Conservation (phyloP, 2,329 filamentous ascomycete genomes). For the Arthrobotrys entomopaga region DNA sequence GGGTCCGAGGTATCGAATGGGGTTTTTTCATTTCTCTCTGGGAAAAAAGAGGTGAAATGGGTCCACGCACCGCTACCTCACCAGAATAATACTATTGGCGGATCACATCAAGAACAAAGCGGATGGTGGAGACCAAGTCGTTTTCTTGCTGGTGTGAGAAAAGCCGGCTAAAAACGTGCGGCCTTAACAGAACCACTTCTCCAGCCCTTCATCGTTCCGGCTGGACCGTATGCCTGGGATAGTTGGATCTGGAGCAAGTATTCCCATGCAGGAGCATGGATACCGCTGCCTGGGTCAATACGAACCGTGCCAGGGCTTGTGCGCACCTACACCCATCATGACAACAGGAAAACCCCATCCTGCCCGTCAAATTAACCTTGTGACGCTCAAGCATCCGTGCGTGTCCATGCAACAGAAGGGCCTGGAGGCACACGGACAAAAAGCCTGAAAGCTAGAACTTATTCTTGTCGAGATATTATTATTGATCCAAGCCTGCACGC, state of each 20-base stretch:
- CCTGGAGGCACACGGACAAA: slow-evolving; percentile 7
- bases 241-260: slow-evolving; percentile 45
- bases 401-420: slow-evolving; percentile 45
- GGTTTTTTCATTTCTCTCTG: slow-evolving; percentile 45
- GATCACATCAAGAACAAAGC: slow-evolving; percentile 29
- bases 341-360: slow-evolving; percentile 11
- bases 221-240: slow-evolving; percentile 42
- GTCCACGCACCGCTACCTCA: slow-evolving; percentile 21
- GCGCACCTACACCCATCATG: slow-evolving; percentile 24
- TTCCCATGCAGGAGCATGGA: slow-evolving; percentile 39
- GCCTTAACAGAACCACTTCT: slow-evolving; percentile 47
- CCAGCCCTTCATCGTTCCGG: slow-evolving; percentile 38
- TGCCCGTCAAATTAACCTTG: slow-evolving; percentile 36
- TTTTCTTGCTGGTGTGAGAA: slow-evolving; percentile 4
- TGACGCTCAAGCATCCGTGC: slow-evolving; percentile 54
- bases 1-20: slow-evolving; percentile 38
- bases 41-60: slow-evolving; percentile 19
- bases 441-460: no score
- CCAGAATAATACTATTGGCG: slow-evolving; percentile 33
- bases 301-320: slow-evolving; percentile 25
- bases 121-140: slow-evolving; percentile 35
- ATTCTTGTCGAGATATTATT: no score
- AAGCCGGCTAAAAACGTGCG: slow-evolving; percentile 55
- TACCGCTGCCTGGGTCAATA: slow-evolving; percentile 50
- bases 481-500: no score